These are phyloP conservation scores for Pseudogymnoascus pannorum DNA, from an alignment of 2,329 filamentous ascomycete genomes.

Conservation along the genomic window DNA sequence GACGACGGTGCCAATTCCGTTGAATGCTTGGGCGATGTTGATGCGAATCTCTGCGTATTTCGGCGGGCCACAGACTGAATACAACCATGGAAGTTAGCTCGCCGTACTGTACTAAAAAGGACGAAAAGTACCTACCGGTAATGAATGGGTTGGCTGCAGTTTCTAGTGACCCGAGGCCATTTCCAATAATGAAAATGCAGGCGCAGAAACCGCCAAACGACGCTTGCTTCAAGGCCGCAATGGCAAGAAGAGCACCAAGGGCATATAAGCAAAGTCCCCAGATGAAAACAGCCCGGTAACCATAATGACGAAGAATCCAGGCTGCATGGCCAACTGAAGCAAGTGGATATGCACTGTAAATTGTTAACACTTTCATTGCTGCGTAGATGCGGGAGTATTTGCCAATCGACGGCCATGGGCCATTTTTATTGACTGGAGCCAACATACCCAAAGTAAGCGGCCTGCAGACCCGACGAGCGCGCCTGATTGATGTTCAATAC, in stretches of 20 bases:
- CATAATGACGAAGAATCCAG: slow-evolving; percentile 56
- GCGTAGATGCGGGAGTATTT: neutral
- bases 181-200: slow-evolving; percentile 58
- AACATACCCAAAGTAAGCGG: slow-evolving; percentile 30
- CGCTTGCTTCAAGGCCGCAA: slow-evolving; percentile 45
- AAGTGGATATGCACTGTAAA: slow-evolving; percentile 52
- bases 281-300: slow-evolving; percentile 58
- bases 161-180: slow-evolving; percentile 65
- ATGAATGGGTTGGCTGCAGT: slow-evolving; percentile 60
- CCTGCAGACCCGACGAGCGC: slow-evolving; percentile 16
- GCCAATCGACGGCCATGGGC: neutral
- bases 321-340: slow-evolving; percentile 60
- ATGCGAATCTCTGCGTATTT: slow-evolving; percentile 67
- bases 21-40: slow-evolving; percentile 70
- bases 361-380: neutral
- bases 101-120: neutral
- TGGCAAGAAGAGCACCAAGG: slow-evolving; percentile 49
- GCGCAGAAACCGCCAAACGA: slow-evolving; percentile 34
- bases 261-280: slow-evolving; percentile 60
- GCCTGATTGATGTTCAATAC: slow-evolving; percentile 28
- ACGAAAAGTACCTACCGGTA: slow-evolving; percentile 26
- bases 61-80: slow-evolving; percentile 41
- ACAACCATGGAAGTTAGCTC: neutral
- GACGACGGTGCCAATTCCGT: slow-evolving; percentile 66
- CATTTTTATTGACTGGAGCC: neutral